Conservation (phyloP, 2,329 filamentous ascomycete species). For the Cryphonectria nitschkei region DNA sequence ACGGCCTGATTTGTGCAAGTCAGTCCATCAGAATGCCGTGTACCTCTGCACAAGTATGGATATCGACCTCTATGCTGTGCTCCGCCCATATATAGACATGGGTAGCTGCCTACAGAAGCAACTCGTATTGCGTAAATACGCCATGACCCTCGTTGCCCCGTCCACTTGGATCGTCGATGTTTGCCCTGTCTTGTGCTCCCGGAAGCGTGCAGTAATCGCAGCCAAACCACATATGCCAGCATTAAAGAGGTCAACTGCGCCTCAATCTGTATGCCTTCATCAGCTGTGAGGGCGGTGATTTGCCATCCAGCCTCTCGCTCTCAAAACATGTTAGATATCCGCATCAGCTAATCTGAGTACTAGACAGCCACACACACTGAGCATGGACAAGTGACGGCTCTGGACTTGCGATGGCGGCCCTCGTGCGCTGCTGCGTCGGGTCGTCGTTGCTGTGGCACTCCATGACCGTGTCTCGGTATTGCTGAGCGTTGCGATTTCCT, state of each 20-base stretch:
- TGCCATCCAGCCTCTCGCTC: not conserved
- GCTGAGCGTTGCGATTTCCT: not conserved
- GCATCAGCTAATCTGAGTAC: not conserved
- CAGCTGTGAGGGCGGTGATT: not conserved
- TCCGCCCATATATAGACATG: not conserved
- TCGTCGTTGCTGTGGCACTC: not conserved
- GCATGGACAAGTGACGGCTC: not conserved
- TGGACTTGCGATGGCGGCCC: not conserved
- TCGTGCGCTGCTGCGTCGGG: not conserved
- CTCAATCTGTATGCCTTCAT: not conserved
- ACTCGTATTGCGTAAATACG: not conserved
- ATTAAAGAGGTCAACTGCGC: not conserved
- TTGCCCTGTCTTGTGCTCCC: not conserved
- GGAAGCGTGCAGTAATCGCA: not conserved
- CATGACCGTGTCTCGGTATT: not conserved
- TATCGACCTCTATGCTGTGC: not conserved
- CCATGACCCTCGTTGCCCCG: not conserved
- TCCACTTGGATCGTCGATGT: not conserved
- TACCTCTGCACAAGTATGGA: conserved; percentile 34
- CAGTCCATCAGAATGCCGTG: conserved; percentile 38
- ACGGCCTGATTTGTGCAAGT: conserved; percentile 41
- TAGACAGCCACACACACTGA: not conserved
- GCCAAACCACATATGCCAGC: not conserved
- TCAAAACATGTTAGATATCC: not conserved
- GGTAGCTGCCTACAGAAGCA: not conserved